A percentile compares a stretch with the other conserved stretches of the same genome.
Conservation (phyloP, 2,329 filamentous ascomycete species). For the Simplicillium sp. region DNA sequence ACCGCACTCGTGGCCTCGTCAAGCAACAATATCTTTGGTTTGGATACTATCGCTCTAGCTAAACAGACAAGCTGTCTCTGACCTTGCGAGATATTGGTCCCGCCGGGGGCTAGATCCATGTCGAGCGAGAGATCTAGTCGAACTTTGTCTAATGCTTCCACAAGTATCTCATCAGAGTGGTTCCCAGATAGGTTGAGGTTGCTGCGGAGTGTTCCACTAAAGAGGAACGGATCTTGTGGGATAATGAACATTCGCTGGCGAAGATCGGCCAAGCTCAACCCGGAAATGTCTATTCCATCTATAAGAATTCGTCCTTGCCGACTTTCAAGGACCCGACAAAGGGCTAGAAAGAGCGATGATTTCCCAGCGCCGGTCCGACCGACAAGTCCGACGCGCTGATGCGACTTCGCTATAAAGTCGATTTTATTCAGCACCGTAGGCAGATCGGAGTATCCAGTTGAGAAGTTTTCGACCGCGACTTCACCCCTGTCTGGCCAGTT, state of each 20-base stretch:
- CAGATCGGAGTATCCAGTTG: not conserved
- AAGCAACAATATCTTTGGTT: constrained; percentile 57
- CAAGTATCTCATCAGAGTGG: constrained; percentile 87
- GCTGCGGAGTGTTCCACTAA: constrained; percentile 80
- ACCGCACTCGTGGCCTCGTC: constrained; percentile 63
- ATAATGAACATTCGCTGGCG: constrained; percentile 94
- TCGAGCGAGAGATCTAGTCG: constrained; percentile 47
- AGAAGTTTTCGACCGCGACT: not conserved
- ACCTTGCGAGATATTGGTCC: constrained; percentile 30
- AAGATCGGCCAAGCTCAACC: constrained; percentile 82
- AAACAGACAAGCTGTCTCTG: constrained; percentile 48
- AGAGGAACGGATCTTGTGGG: constrained; percentile 90
- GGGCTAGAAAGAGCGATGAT: constrained; percentile 82
- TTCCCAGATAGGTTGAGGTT: constrained; percentile 91
- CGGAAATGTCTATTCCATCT: constrained; percentile 77
- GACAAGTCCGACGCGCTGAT: constrained; percentile 76
- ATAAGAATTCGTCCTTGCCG: constrained; percentile 84
- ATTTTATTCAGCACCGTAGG: not conserved
- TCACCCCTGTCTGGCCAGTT: not conserved
- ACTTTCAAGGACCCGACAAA: constrained; percentile 89
- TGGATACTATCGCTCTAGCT: constrained; percentile 51
- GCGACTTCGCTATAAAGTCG: not conserved
- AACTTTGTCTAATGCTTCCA: constrained; percentile 74
- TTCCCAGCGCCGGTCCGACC: constrained; percentile 94
- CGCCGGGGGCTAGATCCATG: constrained; percentile 46